Evolutionary conservation across 2,329 filamentous ascomycete species (phyloP).

Genomic region (Cladosporium sp.): DNA sequence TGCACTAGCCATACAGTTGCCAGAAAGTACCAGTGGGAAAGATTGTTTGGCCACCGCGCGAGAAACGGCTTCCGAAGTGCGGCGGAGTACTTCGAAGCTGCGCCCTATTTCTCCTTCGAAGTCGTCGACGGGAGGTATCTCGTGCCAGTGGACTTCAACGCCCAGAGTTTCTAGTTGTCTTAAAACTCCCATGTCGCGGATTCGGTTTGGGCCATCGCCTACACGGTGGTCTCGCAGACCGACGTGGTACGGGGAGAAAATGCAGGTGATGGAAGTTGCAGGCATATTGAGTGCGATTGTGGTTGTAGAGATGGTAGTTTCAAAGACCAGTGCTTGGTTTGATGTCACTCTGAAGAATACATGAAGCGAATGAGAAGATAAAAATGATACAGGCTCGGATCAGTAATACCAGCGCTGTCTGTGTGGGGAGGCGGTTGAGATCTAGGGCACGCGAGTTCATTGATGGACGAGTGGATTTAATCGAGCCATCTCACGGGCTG

Average conservation of each 20-base stretch:
- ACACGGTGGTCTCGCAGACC: not conserved
- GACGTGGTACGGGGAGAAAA: not conserved
- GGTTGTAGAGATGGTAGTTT: too few relatives aligned
- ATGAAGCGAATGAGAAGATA: too few relatives aligned
- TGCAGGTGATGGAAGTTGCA: not conserved
- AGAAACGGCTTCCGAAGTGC: not conserved
- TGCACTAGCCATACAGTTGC: slow-evolving; percentile 6
- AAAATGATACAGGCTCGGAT: too few relatives aligned
- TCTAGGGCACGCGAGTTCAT: too few relatives aligned
- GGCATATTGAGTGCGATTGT: not conserved
- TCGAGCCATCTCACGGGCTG: too few relatives aligned
- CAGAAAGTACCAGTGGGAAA: slow-evolving; percentile 10
- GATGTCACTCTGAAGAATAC: too few relatives aligned
- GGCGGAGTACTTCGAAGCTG: slow-evolving; percentile 12
- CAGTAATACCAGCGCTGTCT: too few relatives aligned
- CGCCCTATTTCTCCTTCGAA: slow-evolving; percentile 12
- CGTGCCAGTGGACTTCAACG: not conserved
- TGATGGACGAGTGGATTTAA: too few relatives aligned
- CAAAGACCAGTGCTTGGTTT: too few relatives aligned
- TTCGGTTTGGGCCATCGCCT: not conserved
- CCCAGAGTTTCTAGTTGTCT: not conserved
- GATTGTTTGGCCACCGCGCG: not conserved
- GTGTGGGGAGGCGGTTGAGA: too few relatives aligned
- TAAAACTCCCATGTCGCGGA: not conserved
- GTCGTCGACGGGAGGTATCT: not conserved